phyloP scores from a whole-genome alignment of 2,329 filamentous ascomycete genomes.

The Arthrobotrys megalospora region DNA sequence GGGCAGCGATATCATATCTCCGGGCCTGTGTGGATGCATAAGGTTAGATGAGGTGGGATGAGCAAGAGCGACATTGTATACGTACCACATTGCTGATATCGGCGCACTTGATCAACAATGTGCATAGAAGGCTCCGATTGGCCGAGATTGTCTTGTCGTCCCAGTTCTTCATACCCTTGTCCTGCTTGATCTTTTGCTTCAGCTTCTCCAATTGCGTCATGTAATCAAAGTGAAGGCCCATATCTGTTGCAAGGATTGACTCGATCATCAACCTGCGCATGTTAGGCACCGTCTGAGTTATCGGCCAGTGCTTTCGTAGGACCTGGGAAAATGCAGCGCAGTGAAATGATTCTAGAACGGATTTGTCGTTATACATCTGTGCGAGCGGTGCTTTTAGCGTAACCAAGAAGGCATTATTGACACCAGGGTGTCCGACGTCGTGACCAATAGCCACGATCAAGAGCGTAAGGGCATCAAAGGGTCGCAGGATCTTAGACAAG shows the following conservation, averaged over 20 bases:
- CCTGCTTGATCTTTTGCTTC: slow-evolving; percentile 81
- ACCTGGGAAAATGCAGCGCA: slow-evolving; percentile 98
- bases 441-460: slow-evolving; percentile 97
- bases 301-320: slow-evolving; percentile 90
- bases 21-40: slow-evolving; percentile 75
- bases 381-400: slow-evolving; percentile 92
- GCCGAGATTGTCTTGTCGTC: slow-evolving; percentile 81
- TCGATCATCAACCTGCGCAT: slow-evolving; percentile 95
- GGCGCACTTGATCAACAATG: slow-evolving; percentile 94
- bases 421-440: slow-evolving; percentile 95
- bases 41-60: slow-evolving; percentile 62
- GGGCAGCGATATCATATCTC: slow-evolving; percentile 82
- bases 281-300: slow-evolving; percentile 77
- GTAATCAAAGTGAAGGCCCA: slow-evolving; percentile 97
- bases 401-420: slow-evolving; percentile 96
- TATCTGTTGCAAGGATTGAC: slow-evolving; percentile 96
- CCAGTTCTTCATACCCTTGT: slow-evolving; percentile 80
- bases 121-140: slow-evolving; percentile 85
- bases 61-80: slow-evolving; percentile 65
- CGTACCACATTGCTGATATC: slow-evolving; percentile 98
- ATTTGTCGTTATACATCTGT: slow-evolving; percentile 96
- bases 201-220: slow-evolving; percentile 89
- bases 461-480: slow-evolving; percentile 89
- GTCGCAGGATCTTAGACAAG: slow-evolving; percentile 75
- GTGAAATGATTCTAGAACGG: slow-evolving; percentile 96